Percentiles rank a stretch among this genome's conserved stretches.
These are phyloP conservation scores for Aspergillus sp. DNA, from an alignment of 2,329 filamentous ascomycete species.

Conservation along the genomic window DNA sequence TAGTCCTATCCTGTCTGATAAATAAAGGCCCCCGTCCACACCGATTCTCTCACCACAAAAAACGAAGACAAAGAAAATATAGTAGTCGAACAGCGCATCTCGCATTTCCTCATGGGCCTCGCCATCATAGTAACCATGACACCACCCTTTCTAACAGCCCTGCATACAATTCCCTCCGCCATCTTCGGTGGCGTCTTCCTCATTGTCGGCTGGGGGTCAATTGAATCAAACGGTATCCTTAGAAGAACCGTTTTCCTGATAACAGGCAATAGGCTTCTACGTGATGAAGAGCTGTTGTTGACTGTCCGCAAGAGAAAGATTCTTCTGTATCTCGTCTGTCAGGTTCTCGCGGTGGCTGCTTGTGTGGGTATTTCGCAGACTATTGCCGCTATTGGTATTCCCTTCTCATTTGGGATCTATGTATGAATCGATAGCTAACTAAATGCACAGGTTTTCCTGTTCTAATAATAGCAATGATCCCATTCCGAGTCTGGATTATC, in stretches of 20 bases:
- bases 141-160: constrained; percentile 63
- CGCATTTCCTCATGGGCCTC: constrained; percentile 70
- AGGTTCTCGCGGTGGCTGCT: constrained; percentile 48
- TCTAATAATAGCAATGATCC: constrained; percentile 54
- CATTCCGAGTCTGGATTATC: constrained; percentile 47
- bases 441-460: constrained; percentile 48
- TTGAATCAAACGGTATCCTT: constrained; percentile 69
- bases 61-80: constrained; percentile 4
- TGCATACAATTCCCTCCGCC: constrained; percentile 71
- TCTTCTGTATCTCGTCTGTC: constrained; percentile 47
- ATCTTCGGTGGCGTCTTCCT: constrained; percentile 75
- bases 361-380: constrained; percentile 58
- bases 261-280: constrained; percentile 57
- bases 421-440: background rate
- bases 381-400: constrained; percentile 49
- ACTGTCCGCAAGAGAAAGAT: constrained; percentile 43
- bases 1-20: no score
- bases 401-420: background rate
- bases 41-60: background rate
- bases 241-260: constrained; percentile 63
- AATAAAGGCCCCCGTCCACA: background rate
- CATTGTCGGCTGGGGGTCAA: constrained; percentile 72
- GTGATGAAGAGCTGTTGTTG: constrained; percentile 44
- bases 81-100: constrained; percentile 64
- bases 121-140: constrained; percentile 73